Evolutionary conservation across 202 grass and related monocot genomes (phyloP), one percentile per base, ranked within the genome.

Genomic region (Setaria italica): DNA sequence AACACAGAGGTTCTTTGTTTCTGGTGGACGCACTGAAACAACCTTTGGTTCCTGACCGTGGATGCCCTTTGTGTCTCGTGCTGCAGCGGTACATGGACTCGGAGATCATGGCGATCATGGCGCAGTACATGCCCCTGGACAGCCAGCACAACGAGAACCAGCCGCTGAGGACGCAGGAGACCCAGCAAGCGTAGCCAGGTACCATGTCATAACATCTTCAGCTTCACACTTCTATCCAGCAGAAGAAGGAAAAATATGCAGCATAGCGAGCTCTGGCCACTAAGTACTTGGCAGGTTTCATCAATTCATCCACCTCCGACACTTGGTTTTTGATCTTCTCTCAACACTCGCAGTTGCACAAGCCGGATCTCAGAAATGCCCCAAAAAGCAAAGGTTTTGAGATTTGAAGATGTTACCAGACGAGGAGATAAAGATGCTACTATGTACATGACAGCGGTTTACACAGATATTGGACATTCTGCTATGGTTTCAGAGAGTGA

Each of bases 41-140:
- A 17, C 19, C 45, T 16, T 12, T 60, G 1, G 34, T 68, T 30
- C 0, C 30, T 82, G 55, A 77, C 54, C 57, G 58, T 82, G 21
- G 37, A 20, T 45, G 25, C 14, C 45, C 63, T 6, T 12, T 77
- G 39, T 72, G n/a, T 57, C 4, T 2, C 58, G 17, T 82, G 53
- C 42, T 72, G 69, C 67, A 98, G 95, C 79, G 83, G 29, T 95
- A 99, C 91, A 99, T 99, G 96, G 90, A 99, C 41, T 96, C 90
- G 1, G 92, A 96, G 42, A 87, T 96, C 16, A 88, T 92, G 90
- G 86, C 90, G 16, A 99, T 99, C 80, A 99, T 96, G 94, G 95
- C 90, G 17, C 92, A 96, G 63, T 99, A 94, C 91, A 96, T 96
- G 97, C 94, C 97, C 17, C 85, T 97, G 1, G 94, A 99, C 29